These are phyloP conservation scores for Lyophyllum shimeji DNA, from an alignment of 768 basidiomycete genomes.

Conservation along the genomic window DNA sequence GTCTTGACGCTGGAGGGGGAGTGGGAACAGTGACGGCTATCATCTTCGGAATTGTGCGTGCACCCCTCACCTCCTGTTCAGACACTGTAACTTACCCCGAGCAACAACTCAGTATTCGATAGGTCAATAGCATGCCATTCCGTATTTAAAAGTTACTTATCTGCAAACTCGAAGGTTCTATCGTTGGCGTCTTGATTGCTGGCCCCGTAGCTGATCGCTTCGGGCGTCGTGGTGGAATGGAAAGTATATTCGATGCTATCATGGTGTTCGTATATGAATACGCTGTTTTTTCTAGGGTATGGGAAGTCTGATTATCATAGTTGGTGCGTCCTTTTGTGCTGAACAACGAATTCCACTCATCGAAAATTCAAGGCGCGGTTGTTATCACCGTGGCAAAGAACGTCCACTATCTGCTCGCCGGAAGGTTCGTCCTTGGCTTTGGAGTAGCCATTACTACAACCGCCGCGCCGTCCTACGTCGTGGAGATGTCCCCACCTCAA, in stretches of 20 bases:
- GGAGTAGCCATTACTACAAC: constrained; percentile 48
- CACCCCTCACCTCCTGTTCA: not conserved
- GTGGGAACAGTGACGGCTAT: constrained; percentile 42
- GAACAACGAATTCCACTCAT: not conserved
- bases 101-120: constrained; percentile 36
- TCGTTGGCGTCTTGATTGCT: constrained; percentile 38
- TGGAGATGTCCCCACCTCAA: constrained; percentile 60
- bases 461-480: constrained; percentile 47
- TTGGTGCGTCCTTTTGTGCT: constrained; percentile 22
- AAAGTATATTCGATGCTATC: constrained; percentile 11
- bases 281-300: constrained; percentile 26
- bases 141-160: not conserved
- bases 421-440: constrained; percentile 53
- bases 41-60: constrained; percentile 44
- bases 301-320: constrained; percentile 39
- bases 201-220: constrained; percentile 42
- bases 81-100: not conserved
- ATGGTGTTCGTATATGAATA: not conserved
- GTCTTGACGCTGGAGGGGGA: constrained; percentile 39
- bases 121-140: constrained; percentile 20
- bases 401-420: constrained; percentile 47
- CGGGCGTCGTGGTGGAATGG: constrained; percentile 47
- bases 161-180: constrained; percentile 24
- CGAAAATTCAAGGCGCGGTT: constrained; percentile 34
- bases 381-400: constrained; percentile 45